Base-by-base conservation (phyloP, 2,329 filamentous ascomycete species). In the Xenosphaeropsis pyriputrescens region DNA sequence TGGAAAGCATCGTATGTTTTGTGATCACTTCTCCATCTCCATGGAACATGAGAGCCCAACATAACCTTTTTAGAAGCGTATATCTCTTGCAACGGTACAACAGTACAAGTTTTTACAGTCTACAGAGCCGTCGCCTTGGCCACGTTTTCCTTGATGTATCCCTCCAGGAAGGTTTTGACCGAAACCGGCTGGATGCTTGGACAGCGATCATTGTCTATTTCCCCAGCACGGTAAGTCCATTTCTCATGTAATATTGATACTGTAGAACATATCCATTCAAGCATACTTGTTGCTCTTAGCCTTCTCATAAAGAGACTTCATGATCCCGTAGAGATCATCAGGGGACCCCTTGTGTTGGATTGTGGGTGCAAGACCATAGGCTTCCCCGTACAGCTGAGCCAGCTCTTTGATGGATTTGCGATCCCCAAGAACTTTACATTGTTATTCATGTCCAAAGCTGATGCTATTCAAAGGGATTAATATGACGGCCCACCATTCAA, bases 341-440 rank as follows among this genome's bases (percentile, higher is more conserved):
- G 52, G 36, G 4, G 46, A 50, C 13, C 54, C 54, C 16, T 41
- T 46, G 8, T 43, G 33, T 33, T 54, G 41, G 5, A 56, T 18
- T 14, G 45, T 19, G 16, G 45, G 38, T 35, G 43, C 44, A 6
- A 46, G 34, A 5, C 48, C 46, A 32, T 54, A 56, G 1, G 51
- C 49, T 11, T 42, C 43, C 16, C 51, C 44, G 29, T 51, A 53
- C 3, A 41, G 41, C 15, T 38, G 36, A 3, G 51, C 50, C 12
- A 57, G 47, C 18, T 51, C 41, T 2, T 39, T 43, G 26, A 53
- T 49, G 1, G 41, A 48, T 14, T 45, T 45, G 6, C 45, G 35
- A 46, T 61, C 42, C 45, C 62, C 47, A 44, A 63, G 43, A 47
- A 59, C 46, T 64, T 51, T 33, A 26, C 12, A 6, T 9, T 5